phyloP scores from a whole-genome alignment of 2,329 filamentous ascomycete genomes.

The Macrophomina tecta region DNA sequence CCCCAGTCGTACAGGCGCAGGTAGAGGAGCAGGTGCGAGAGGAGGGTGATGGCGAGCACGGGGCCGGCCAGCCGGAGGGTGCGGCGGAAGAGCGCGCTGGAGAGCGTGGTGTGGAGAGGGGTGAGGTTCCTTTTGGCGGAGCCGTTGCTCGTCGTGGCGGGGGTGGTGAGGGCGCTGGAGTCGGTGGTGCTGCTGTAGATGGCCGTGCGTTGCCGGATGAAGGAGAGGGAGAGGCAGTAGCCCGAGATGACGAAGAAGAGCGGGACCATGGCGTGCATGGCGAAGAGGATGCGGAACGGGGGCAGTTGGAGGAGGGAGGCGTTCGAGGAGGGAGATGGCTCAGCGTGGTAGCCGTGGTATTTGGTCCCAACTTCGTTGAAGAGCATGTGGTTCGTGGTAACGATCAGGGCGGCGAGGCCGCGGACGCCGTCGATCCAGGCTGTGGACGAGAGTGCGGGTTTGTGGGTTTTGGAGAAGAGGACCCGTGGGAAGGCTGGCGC shows the following conservation, averaged over 20 bases:
- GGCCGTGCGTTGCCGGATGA: conserved; percentile 45
- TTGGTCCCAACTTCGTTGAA: background rate
- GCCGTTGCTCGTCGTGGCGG: too few relatives aligned
- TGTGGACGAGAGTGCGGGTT: background rate
- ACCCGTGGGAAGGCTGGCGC: background rate
- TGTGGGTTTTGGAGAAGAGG: background rate
- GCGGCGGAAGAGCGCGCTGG: conserved; percentile 52
- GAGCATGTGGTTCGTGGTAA: background rate
- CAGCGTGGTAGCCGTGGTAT: conserved; percentile 7
- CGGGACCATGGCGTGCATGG: conserved; percentile 54
- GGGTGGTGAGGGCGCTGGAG: too few relatives aligned
- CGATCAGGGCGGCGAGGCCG: conserved; percentile 4
- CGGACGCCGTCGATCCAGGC: conserved; percentile 13
- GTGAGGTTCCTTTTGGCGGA: too few relatives aligned
- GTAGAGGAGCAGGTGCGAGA: conserved; percentile 8
- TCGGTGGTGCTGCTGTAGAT: background rate
- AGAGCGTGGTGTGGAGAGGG: conserved; percentile 45
- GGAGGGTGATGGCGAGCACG: background rate
- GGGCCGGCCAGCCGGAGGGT: conserved; percentile 50
- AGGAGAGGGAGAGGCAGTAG: background rate
- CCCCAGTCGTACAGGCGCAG: background rate
- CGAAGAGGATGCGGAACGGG: conserved; percentile 27
- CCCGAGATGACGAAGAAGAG: conserved; percentile 36
- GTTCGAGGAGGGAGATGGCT: conserved; percentile 11
- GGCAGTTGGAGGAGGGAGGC: conserved; percentile 29